Percentiles rank a stretch among this genome's conserved stretches.
These are phyloP conservation scores for Peniophora sp. DNA, from an alignment of 1,284 basidiomycete species.

Conservation along the genomic window DNA sequence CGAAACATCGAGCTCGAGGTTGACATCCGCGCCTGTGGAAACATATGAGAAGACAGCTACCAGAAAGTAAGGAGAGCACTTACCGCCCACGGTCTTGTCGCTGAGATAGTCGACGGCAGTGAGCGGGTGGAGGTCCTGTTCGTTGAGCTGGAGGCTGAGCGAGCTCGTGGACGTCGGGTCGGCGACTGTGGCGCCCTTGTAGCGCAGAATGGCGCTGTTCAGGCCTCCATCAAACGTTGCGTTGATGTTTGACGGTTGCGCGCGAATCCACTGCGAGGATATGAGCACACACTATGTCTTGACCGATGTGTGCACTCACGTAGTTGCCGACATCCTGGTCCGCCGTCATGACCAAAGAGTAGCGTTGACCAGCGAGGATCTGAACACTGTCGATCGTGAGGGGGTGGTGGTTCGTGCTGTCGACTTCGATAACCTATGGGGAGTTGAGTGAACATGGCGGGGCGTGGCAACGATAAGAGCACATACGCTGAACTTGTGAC, in stretches of 20 bases:
- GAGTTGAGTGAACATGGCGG: too few species aligned
- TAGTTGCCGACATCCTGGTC: conserved; percentile 12
- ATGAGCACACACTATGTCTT: too few species aligned
- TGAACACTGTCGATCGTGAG: conserved; percentile 33
- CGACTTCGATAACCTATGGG: too few species aligned
- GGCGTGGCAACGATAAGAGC: too few species aligned
- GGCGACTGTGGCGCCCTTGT: conserved; percentile 30
- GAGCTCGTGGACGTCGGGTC: conserved; percentile 35
- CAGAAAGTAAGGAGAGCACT: neutral
- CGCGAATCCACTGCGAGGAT: conserved; percentile 31
- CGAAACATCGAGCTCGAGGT: neutral
- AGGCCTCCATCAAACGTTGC: conserved; percentile 23
- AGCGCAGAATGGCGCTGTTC: conserved; percentile 48
- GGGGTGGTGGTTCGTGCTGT: conserved; percentile 37
- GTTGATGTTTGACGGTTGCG: conserved; percentile 2
- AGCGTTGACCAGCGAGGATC: conserved; percentile 43
- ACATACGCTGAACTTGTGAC: conserved; percentile 18
- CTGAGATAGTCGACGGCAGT: too few species aligned
- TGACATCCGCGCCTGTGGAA: neutral
- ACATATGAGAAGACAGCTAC: conserved; percentile 16
- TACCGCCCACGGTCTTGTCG: too few species aligned
- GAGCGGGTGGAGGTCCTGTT: conserved; percentile 21
- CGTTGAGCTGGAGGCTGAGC: conserved; percentile 16
- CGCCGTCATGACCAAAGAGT: conserved; percentile 41
- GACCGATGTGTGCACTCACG: too few species aligned